phyloP scores from a whole-genome alignment of 345 rosid species.

The Clausena lansium region DNA sequence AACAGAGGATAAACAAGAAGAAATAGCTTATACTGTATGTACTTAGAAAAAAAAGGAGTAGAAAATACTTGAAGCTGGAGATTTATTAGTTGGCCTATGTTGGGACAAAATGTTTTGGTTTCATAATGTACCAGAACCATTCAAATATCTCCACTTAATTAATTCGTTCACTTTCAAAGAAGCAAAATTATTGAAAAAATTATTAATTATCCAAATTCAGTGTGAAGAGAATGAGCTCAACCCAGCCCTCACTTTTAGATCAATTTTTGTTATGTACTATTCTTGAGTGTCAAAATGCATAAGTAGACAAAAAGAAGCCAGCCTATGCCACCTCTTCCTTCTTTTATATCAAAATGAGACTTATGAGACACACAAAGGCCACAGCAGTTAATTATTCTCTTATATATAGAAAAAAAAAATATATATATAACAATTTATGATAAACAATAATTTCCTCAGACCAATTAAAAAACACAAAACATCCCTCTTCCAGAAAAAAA shows the following conservation, averaged over 20 bases:
- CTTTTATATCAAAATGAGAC: neutral
- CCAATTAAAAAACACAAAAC: neutral
- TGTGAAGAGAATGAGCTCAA: neutral
- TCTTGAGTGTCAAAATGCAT: neutral
- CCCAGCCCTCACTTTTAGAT: neutral
- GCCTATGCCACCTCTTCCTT: neutral
- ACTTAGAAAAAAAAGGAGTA: no score
- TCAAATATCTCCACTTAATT: neutral
- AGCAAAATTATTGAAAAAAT: neutral
- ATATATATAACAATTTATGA: no score
- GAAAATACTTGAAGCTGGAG: neutral
- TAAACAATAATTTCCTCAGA: neutral
- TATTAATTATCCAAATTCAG: neutral
- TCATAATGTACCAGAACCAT: slow-evolving; percentile 2
- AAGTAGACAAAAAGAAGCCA: slow-evolving; percentile 2
- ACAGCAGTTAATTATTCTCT: no score
- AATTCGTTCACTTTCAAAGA: neutral
- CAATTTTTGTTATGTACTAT: neutral
- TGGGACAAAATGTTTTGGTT: slow-evolving; percentile 3
- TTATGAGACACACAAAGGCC: neutral
- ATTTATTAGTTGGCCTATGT: neutral
- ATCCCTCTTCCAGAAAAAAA: neutral
- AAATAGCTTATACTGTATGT: neutral
- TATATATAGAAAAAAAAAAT: no score
- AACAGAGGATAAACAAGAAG: neutral